Evolutionary conservation across 2,329 filamentous ascomycete species (phyloP).

Genomic region (Aspergillus sp.): DNA sequence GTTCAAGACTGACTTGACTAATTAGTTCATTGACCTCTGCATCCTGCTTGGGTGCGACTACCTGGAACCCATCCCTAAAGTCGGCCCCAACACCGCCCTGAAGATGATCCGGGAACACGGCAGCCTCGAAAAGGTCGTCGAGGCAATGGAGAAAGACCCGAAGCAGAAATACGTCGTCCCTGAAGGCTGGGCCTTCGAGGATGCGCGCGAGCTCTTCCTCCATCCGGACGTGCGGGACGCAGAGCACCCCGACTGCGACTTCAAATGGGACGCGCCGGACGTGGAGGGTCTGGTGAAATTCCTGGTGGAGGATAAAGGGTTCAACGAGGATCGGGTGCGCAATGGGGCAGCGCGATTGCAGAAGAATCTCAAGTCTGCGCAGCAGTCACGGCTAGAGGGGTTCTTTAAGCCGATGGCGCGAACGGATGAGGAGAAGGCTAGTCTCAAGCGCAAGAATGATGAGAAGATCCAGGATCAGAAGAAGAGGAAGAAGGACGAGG

Average conservation of each 20-base stretch:
- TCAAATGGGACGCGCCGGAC: conserved; percentile 95
- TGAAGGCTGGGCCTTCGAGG: conserved; percentile 92
- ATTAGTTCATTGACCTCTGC: conserved; percentile 90
- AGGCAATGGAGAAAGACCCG: conserved; percentile 64
- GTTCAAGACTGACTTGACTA: conserved; percentile 4
- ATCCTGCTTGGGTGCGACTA: conserved; percentile 98
- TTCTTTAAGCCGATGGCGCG: conserved; percentile 94
- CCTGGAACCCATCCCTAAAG: conserved; percentile 88
- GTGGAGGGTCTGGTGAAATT: conserved; percentile 83
- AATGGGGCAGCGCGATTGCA: conserved; percentile 66
- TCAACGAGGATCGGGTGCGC: conserved; percentile 88
- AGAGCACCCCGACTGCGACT: conserved; percentile 80
- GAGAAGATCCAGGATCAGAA: conserved; percentile 87
- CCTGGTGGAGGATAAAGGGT: conserved; percentile 88
- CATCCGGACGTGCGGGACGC: conserved; percentile 79
- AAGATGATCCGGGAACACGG: conserved; percentile 92
- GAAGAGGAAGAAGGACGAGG: conserved; percentile 89
- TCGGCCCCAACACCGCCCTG: conserved; percentile 83
- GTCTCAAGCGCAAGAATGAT: conserved; percentile 84
- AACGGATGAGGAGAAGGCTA: conserved; percentile 75
- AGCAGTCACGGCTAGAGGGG: conserved; percentile 85
- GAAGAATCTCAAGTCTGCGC: conserved; percentile 84
- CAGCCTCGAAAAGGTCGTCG: conserved; percentile 77
- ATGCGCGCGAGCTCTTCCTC: conserved; percentile 86
- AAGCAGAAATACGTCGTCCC: conserved; percentile 77